A percentile compares a stretch with the other conserved stretches of the same genome.
These are phyloP conservation scores for Sphagnurus paluster DNA, from an alignment of 1,284 basidiomycete species.

Conservation along the genomic window DNA sequence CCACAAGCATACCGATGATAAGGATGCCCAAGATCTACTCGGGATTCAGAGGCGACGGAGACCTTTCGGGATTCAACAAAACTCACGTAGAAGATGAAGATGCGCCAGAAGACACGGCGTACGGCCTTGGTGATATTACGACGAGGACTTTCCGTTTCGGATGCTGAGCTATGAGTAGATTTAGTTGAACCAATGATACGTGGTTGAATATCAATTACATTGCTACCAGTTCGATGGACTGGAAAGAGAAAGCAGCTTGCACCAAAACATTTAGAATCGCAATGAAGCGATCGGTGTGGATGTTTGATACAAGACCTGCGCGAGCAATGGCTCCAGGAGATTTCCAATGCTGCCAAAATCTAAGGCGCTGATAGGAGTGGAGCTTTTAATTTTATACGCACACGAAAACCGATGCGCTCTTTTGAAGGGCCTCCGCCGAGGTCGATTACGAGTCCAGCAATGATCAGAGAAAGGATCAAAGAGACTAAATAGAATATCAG, in stretches of 20 bases:
- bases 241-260: conserved; percentile 83
- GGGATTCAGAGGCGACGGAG: not conserved
- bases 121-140: conserved; percentile 82
- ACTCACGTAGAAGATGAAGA: conserved; percentile 70
- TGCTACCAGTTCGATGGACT: conserved; percentile 83
- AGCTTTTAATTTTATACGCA: conserved; percentile 23
- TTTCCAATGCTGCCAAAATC: conserved; percentile 61
- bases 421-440: conserved; percentile 67
- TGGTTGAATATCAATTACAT: conserved; percentile 44
- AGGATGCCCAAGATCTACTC: conserved; percentile 66
- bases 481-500: conserved; percentile 35
- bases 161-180: conserved; percentile 56
- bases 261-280: conserved; percentile 69
- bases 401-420: conserved; percentile 63
- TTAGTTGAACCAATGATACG: not conserved
- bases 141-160: conserved; percentile 74
- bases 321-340: conserved; percentile 61
- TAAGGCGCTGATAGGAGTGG: not conserved
- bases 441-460: conserved; percentile 69
- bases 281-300: conserved; percentile 60
- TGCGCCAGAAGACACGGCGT: conserved; percentile 78
- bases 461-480: conserved; percentile 60
- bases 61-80: conserved; percentile 9
- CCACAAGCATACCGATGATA: conserved; percentile 80
- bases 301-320: conserved; percentile 44